A percentile compares a stretch with the other conserved stretches of the same genome.
Evolutionary conservation across 164 flowering plant species (phyloP).

Genomic region (Sedum album): DNA sequence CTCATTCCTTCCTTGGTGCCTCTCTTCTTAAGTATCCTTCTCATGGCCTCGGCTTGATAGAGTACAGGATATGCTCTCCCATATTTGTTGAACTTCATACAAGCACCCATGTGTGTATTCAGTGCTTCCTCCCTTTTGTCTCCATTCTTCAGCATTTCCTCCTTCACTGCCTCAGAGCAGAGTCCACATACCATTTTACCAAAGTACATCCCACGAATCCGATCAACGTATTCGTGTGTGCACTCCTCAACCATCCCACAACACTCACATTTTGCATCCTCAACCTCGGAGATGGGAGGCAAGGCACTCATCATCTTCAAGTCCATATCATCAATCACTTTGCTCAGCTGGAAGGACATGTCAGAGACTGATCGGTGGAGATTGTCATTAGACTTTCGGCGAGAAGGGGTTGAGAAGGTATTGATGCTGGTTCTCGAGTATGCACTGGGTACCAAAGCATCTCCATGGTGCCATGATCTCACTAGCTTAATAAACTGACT

Average conservation of each 20-base stretch:
- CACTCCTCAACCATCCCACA: constrained; percentile 83
- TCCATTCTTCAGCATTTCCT: constrained; percentile 47
- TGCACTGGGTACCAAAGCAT: constrained; percentile 18
- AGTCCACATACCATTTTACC: constrained; percentile 81
- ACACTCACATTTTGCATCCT: constrained; percentile 78
- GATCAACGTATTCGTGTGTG: constrained; percentile 60
- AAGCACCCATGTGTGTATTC: constrained; percentile 34
- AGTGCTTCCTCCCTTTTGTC: constrained; percentile 32
- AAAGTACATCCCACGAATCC: constrained; percentile 38
- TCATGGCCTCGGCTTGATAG: constrained; percentile 45
- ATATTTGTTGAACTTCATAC: constrained; percentile 39
- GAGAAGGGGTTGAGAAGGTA: constrained; percentile 34
- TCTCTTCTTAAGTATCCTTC: constrained; percentile 37
- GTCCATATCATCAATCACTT: constrained; percentile 20
- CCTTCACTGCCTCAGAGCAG: constrained; percentile 80
- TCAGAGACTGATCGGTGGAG: constrained; percentile 65
- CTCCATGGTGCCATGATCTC: constrained; percentile 60
- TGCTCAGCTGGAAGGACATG: constrained; percentile 49
- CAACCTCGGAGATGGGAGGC: constrained; percentile 59
- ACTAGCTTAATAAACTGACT: background rate
- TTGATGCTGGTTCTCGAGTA: constrained; percentile 17
- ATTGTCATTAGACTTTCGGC: constrained; percentile 23
- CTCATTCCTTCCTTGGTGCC: constrained; percentile 15
- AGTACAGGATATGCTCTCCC: constrained; percentile 39
- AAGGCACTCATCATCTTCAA: constrained; percentile 15